Base-by-base conservation (phyloP, 2,329 filamentous ascomycete genomes). In the Xylariaceae sp. region DNA sequence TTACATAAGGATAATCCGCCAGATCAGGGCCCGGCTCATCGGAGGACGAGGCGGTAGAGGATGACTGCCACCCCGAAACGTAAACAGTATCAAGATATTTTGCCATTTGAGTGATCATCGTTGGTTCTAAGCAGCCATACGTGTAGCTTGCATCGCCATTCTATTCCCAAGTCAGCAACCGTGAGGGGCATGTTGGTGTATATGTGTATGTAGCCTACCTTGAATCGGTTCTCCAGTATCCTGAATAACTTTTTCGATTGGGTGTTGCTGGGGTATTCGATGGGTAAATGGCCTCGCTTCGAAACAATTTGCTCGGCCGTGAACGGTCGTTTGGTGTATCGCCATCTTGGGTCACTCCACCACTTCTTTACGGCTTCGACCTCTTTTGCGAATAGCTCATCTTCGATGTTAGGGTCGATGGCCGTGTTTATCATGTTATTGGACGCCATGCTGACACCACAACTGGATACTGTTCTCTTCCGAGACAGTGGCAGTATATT, bases 31-130 rank as follows among this genome's bases (percentile, higher is more conserved):
- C 94, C 22, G 94, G 94, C 77, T 99, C 94, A 65, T 99, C 91
- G 6, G 92, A 93, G 1, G 91, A 83, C 2, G 93, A 97, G 45
- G 94, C 94, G 7, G 94, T 99, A 19, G 92, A 97, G 1, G 93
- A 97, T 60, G 90, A 96, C 75, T 99, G 94, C 94, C 94, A 99
- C 59, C 94, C 94, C 49, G 94, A 97, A 57, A 99, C 94, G 72
- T 99, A 99, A 70, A 99, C 90, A 33, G 94, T 99, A 69, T 99
- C 94, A 57, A 99, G 81, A 73, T 95, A 97, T 75, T 97, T 96
- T 65, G 93, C 93, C 94, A 99, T 99, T 73, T 99, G 94, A 28
- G 94, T 97, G 70, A 99, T 83, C 89, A 97, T 97, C 51, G 96
- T 96, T 11, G 94, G 94, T 69, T 99, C 94, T 60, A 99, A 80